phyloP scores from a whole-genome alignment of 345 rosid species.

The Fremontodendron californicum region DNA sequence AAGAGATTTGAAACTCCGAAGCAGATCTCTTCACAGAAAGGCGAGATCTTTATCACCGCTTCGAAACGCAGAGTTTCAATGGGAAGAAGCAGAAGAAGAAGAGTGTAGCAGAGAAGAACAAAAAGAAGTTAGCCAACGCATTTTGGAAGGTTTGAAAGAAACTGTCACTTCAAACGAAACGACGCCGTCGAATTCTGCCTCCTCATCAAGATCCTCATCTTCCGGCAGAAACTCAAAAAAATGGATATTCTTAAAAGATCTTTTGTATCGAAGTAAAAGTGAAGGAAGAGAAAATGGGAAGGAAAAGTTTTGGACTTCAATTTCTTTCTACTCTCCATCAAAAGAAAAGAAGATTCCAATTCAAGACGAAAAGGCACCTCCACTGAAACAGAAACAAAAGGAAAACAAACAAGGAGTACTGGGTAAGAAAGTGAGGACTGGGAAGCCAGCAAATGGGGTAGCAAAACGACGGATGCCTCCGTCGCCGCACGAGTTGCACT shows the following conservation, averaged over 20 bases:
- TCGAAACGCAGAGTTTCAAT: constrained; percentile 22
- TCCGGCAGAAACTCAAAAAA: constrained; percentile 35
- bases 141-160: constrained; percentile 11
- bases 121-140: constrained; percentile 5
- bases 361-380: background rate
- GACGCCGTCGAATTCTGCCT: constrained; percentile 32
- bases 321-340: constrained; percentile 24
- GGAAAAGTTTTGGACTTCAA: constrained; percentile 34
- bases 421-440: constrained; percentile 10
- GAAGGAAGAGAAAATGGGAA: constrained; percentile 23
- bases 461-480: constrained; percentile 23
- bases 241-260: constrained; percentile 35
- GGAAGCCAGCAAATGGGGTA: constrained; percentile 33
- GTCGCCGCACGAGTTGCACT: constrained; percentile 48
- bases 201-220: constrained; percentile 35
- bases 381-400: constrained; percentile 25
- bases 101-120: constrained; percentile 8
- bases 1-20: constrained; percentile 28
- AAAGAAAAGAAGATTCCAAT: constrained; percentile 17
- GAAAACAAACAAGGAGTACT: constrained; percentile 15
- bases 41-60: constrained; percentile 42
- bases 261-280: constrained; percentile 50
- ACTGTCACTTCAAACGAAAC: background rate
- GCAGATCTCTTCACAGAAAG: constrained; percentile 26
- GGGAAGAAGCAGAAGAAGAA: constrained; percentile 26